Base-by-base conservation (phyloP, 2,329 filamentous ascomycete species). In the Phaeomoniella chlamydospora region DNA sequence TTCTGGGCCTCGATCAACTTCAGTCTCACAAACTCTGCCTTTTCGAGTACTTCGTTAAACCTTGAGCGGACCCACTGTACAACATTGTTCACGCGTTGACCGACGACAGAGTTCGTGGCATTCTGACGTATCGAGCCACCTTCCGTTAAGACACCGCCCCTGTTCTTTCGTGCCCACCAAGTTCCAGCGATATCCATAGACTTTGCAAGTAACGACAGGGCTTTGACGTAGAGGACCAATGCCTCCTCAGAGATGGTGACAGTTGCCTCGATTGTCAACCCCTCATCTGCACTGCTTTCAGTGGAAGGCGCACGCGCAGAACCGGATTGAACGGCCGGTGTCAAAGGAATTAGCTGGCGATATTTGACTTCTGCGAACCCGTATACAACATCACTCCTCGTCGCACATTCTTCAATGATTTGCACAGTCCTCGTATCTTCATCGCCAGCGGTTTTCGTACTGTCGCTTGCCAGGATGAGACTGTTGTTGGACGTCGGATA, bases 311-410 rank as follows among this genome's bases (percentile, higher is more conserved):
- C 43, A 6, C 46, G 46, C 4, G 51, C 36, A 3, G 44, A 40
- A 29, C 62, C 57, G 4, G 52, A 46, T 18, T 60, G 57, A 15
- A 54, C 53, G 3, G 82, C 88, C 1, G 88, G 90, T 1, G 84
- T 77, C 31, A 90, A 64, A 3, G 90, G 90, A 34, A 94, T 74
- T n/a, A 98, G 70, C 57, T 98, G 90, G 57, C 92, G 90, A 59
- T 92, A 94, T 58, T 98, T 98, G 52, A 98, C 88, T 59, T 98
- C 88, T 4, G 90, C 90, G 57, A 98, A 96, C 3, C 88, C 87
- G 54, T 87, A 98, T 2, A 98, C 87, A 32, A 94, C 90, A 55
- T 98, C 87, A 52, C 87, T 94, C 29, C 87, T 72, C 18, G 86
- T 90, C 2, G 90, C 90, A 44, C 84, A 80, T 48, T 96, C 87